Conservation (phyloP, 352 stramenopile genomes). For the Pythium oligandrum region DNA sequence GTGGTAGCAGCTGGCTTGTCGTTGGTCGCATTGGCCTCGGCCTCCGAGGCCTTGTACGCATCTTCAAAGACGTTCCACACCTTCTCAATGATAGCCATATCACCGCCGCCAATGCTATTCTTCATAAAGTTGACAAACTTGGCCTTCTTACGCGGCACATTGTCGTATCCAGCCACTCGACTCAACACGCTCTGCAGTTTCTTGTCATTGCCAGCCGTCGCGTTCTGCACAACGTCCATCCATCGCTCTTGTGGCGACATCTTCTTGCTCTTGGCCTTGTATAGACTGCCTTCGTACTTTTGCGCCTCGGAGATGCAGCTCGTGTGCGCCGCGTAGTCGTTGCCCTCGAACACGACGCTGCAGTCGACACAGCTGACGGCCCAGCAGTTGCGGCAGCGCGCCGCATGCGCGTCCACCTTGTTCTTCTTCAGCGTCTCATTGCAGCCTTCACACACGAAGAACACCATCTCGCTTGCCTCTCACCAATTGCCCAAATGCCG, state of each 20-base stretch:
- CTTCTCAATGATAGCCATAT: slow-evolving; percentile 45
- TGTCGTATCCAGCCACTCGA: slow-evolving; percentile 78
- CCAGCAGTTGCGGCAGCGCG: slow-evolving; percentile 84
- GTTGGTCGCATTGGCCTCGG: slow-evolving; percentile 9
- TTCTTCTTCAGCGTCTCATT: slow-evolving; percentile 94
- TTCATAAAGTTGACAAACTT: slow-evolving; percentile 93
- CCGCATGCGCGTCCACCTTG: slow-evolving; percentile 88
- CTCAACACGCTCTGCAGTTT: slow-evolving; percentile 67
- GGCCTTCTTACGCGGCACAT: slow-evolving; percentile 91
- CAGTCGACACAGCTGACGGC: slow-evolving; percentile 93
- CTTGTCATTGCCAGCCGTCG: slow-evolving; percentile 36
- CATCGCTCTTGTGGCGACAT: slow-evolving; percentile 87
- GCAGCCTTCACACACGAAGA: slow-evolving; percentile 85
- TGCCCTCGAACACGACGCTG: slow-evolving; percentile 86
- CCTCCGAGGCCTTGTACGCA: slow-evolving; percentile 43
- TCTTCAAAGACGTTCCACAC: slow-evolving; percentile 73
- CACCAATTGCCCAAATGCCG: too few relatives aligned
- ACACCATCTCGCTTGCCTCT: slow-evolving; percentile 48
- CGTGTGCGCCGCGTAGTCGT: slow-evolving; percentile 86
- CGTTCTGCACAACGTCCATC: slow-evolving; percentile 68
- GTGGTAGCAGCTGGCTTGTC: neutral
- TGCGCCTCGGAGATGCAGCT: slow-evolving; percentile 93
- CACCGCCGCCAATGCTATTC: slow-evolving; percentile 70
- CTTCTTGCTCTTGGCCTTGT: slow-evolving; percentile 69
- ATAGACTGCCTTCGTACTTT: slow-evolving; percentile 91